Evolutionary conservation across 1,284 basidiomycete genomes (phyloP), one percentile per base, ranked within the genome.

Genomic region (Microbotryomycetes sp.): DNA sequence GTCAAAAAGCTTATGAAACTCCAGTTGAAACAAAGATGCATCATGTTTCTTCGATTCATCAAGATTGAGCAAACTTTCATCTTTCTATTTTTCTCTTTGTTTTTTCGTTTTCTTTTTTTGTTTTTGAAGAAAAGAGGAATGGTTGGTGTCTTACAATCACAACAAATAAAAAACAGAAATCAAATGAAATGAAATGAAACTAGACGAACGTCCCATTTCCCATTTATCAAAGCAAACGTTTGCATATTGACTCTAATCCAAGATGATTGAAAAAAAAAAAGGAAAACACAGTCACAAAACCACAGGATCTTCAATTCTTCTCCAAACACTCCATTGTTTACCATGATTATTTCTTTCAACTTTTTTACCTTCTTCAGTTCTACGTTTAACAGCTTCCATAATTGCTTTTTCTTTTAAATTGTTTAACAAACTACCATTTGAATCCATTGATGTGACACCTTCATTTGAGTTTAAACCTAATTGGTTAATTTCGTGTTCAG

Each of bases 351-450:
- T 97, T 72, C 94, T 80, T 75, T 92, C 88, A 1, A 97, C 96
- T 77, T 98, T 98, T 77, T 87, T 91, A 2, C 93, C 94, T 77
- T 97, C 93, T 76, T 99, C 96, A 4, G 96, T 98, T 63, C 86
- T 86, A 30, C 79, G 84, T 76, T 83, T 85, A 23, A 94, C 87
- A 1, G 88, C 88, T 69, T 89, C 86, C 56, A 96, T 75, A 49
- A 92, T 84, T 0, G 82, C 79, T 74, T 56, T 74, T 73, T 29
- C 86, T 85, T 70, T 84, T 83, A 19, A 86, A 85, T 71, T 49
- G 32, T 54, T 46, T 16, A 23, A 22, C 56, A 30, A 12, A 19
- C 12, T 19, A 9, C 9, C 12, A 9, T 42, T 54, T 2, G 59
- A 60, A 22, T 49, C 63, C n/a, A 55, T 52, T 0, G 60, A 60